Evolutionary conservation across 768 basidiomycete genomes (phyloP).

Genomic region (Mycena vulgaris): DNA sequence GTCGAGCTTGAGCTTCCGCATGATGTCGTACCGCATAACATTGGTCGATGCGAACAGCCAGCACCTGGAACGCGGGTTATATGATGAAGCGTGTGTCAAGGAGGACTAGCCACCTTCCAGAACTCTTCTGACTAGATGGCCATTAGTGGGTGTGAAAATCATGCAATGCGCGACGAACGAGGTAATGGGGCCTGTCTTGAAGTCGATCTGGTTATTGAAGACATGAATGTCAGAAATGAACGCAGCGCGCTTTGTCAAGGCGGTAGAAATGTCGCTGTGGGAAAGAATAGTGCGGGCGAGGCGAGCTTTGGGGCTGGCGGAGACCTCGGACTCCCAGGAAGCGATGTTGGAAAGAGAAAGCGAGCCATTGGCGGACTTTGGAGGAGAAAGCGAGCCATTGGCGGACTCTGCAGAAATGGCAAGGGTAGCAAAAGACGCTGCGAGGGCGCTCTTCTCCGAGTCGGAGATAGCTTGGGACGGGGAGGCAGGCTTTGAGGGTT

Average conservation of each 20-base stretch:
- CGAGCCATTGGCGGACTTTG: slow-evolving; percentile 70
- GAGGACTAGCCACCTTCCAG: no score
- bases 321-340: slow-evolving; percentile 76
- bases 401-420: slow-evolving; percentile 59
- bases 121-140: slow-evolving; percentile 73
- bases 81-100: no score
- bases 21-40: slow-evolving; percentile 85
- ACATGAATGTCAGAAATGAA: slow-evolving; percentile 78
- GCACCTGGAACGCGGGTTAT: no score
- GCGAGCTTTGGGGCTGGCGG: slow-evolving; percentile 71
- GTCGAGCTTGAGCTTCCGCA: slow-evolving; percentile 87
- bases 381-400: slow-evolving; percentile 73
- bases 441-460: slow-evolving; percentile 23
- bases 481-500: slow-evolving; percentile 28
- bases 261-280: slow-evolving; percentile 75
- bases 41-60: slow-evolving; percentile 97
- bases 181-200: slow-evolving; percentile 80
- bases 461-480: slow-evolving; percentile 28
- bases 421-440: slow-evolving; percentile 50
- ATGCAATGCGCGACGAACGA: slow-evolving; percentile 1
- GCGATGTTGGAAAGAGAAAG: slow-evolving; percentile 71
- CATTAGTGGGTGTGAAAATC: neutral
- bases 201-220: slow-evolving; percentile 82
- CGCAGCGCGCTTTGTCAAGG: slow-evolving; percentile 76
- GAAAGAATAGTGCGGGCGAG: slow-evolving; percentile 85